These are phyloP conservation scores for Trichocomaceae sp. DNA, from an alignment of 2,329 filamentous ascomycete genomes.

Conservation along the genomic window DNA sequence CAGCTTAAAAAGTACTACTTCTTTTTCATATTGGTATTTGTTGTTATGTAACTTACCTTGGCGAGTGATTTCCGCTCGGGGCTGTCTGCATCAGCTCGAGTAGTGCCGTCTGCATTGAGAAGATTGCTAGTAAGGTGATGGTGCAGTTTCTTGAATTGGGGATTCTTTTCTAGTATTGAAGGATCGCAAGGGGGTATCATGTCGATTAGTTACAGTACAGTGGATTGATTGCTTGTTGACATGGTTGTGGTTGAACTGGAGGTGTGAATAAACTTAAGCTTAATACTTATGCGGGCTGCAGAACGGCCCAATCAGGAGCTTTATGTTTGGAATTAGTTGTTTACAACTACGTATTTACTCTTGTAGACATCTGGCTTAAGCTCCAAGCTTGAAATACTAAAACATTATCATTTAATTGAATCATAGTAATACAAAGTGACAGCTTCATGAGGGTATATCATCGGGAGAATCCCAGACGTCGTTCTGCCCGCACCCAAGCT, in stretches of 20 bases:
- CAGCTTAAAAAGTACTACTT: not conserved
- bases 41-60: conserved; percentile 25
- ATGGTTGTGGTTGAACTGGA: not conserved
- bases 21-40: not conserved
- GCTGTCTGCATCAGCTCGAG: conserved; percentile 25
- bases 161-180: conserved; percentile 34
- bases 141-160: conserved; percentile 38
- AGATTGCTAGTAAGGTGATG: conserved; percentile 32
- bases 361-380: no score
- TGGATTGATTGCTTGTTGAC: not conserved
- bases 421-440: conserved; percentile 11
- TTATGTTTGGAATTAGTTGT: no score
- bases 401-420: not conserved
- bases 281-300: not conserved
- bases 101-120: conserved; percentile 37
- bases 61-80: conserved; percentile 25
- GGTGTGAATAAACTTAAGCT: not conserved
- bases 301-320: not conserved
- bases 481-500: not conserved
- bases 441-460: conserved; percentile 8
- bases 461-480: not conserved
- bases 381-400: not conserved
- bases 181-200: conserved; percentile 41
- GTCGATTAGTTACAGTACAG: conserved; percentile 3
- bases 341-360: no score